Conservation (phyloP, 129 eudicot genomes). For the Tanacetum coccineum region DNA sequence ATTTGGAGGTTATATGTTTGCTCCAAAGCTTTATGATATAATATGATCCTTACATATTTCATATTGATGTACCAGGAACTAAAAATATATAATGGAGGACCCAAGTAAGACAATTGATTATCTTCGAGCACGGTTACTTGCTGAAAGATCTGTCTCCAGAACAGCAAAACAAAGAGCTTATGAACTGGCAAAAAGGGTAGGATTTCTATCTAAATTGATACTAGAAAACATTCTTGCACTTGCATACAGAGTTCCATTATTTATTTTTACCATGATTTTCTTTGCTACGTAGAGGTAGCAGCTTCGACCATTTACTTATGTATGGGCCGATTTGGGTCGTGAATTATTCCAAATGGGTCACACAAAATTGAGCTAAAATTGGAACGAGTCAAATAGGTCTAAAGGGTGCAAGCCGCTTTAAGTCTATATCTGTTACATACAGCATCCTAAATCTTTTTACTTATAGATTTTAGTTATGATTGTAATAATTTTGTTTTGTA, state of each 20-base stretch:
- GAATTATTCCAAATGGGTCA: background rate
- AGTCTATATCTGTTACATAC: background rate
- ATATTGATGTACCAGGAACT: slow-evolving; percentile 37
- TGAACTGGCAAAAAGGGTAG: slow-evolving; percentile 87
- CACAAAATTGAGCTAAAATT: background rate
- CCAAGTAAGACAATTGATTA: slow-evolving; percentile 70
- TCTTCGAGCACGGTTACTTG: slow-evolving; percentile 78
- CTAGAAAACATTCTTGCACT: background rate
- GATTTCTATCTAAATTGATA: slow-evolving; percentile 26
- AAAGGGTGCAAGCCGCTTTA: background rate
- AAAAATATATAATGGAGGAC: slow-evolving; percentile 50
- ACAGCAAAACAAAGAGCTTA: slow-evolving; percentile 77
- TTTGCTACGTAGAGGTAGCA: slow-evolving; percentile 3
- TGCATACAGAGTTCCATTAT: background rate
- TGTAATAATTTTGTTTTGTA: no score
- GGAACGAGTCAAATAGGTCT: background rate
- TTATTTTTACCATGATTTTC: slow-evolving; percentile 19
- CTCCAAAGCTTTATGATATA: slow-evolving; percentile 8
- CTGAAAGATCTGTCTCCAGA: slow-evolving; percentile 88
- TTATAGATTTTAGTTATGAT: no score
- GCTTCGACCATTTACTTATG: background rate
- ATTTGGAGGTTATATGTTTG: background rate
- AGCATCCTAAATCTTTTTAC: background rate
- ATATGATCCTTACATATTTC: slow-evolving; percentile 19
- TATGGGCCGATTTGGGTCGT: slow-evolving; percentile 4